Evolutionary conservation across 257 asterid species (phyloP), one percentile per base, ranked within the genome.

Genomic region (Nyctanthes arbortristis): DNA sequence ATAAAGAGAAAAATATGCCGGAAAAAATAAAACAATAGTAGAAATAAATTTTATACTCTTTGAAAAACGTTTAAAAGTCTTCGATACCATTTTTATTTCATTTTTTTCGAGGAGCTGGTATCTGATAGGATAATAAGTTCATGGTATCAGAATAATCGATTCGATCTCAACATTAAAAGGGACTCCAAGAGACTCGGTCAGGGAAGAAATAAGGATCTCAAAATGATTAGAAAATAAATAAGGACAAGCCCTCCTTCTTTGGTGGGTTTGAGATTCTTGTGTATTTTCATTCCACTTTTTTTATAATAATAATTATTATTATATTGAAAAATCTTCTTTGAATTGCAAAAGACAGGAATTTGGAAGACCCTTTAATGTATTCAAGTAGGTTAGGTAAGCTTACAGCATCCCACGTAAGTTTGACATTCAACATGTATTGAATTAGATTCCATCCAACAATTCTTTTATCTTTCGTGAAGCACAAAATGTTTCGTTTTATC

Each of bases 121-220:
- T 13, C 10, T 47, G 55, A 40, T 16, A 49, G 55, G 45, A 10
- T 74, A 63, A 27, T 65, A 28, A 69, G 20, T 56, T 63, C 24
- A 52, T 52, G 32, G 62, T 63, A 71, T 64, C 70, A 67, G 58
- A 37, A 18, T 70, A 79, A 65, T 22, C 45, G 57, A 73, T 61
- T 40, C 61, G 34, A 65, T 61, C 32, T 58, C 60, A n/a, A 11
- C 61, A 47, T 20, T 56, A 24, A 31, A 40, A 40, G 60, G 75
- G 67, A 74, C 63, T 52, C 68, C 86, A 72, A 67, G 30, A 79
- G 77, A 84, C 70, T 22, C 82, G 93, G 88, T 63, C 83, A 61
- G 72, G 67, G 61, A 80, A 75, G 63, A 54, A 73, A 77, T 77
- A 81, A 75, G 84, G 79, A 78, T 84, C 90, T 81, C 90, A 66